These are phyloP conservation scores for Leersia perrieri DNA, from an alignment of 176 grass and related monocot genomes.

Conservation along the genomic window DNA sequence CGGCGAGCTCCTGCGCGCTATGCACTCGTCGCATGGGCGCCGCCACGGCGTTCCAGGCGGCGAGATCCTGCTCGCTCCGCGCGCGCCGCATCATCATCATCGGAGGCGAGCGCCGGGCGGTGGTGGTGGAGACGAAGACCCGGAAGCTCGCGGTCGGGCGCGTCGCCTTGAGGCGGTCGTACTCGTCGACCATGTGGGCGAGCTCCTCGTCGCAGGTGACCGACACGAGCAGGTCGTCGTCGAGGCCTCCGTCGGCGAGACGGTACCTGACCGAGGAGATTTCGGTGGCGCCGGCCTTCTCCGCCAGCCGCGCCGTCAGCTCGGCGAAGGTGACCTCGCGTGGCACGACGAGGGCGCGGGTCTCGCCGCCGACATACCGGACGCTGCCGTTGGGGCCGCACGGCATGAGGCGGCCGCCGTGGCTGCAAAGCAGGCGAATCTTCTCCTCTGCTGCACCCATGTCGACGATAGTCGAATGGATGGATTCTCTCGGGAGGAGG, in stretches of 20 bases:
- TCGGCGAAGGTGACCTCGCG: slow-evolving; percentile 14
- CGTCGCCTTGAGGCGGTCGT: slow-evolving; percentile 32
- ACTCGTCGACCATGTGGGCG: slow-evolving; percentile 48
- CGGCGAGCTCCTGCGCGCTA: slow-evolving; percentile 25
- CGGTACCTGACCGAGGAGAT: slow-evolving; percentile 20
- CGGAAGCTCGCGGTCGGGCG: slow-evolving; percentile 16
- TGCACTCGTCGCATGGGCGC: not conserved
- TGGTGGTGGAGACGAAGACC: slow-evolving; percentile 21
- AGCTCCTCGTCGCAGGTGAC: slow-evolving; percentile 56
- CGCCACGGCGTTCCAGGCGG: not conserved
- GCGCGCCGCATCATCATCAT: slow-evolving; percentile 16
- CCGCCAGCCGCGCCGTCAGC: not conserved
- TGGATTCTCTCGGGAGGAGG: too few species aligned
- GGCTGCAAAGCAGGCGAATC: slow-evolving; percentile 35
- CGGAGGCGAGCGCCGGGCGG: not conserved
- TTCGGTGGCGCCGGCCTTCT: slow-evolving; percentile 6
- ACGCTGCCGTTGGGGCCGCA: not conserved
- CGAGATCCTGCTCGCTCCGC: slow-evolving; percentile 22
- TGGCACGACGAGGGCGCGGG: slow-evolving; percentile 31
- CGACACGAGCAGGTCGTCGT: slow-evolving; percentile 36
- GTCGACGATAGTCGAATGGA: not conserved
- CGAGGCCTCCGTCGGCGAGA: slow-evolving; percentile 29
- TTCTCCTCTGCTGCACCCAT: not conserved
- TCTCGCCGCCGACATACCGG: slow-evolving; percentile 44
- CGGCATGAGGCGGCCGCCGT: slow-evolving; percentile 33